Conservation (phyloP, 2,329 filamentous ascomycete species). For the Alternaria metachromatica region DNA sequence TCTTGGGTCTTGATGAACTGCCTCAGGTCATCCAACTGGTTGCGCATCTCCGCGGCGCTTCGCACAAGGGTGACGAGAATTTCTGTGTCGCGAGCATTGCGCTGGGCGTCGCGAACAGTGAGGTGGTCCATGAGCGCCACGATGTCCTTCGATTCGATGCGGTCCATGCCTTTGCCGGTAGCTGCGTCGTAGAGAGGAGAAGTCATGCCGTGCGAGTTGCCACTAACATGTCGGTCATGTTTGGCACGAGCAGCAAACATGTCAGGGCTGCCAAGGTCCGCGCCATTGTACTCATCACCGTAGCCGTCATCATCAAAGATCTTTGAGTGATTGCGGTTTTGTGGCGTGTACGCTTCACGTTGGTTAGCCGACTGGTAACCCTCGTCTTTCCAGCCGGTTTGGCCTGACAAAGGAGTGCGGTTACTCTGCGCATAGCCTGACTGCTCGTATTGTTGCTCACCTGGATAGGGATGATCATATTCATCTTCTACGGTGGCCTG, state of each 20-base stretch:
- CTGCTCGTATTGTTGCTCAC: constrained; percentile 45
- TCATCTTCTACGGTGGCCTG: constrained; percentile 50
- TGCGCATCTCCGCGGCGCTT: constrained; percentile 95
- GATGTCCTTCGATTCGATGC: constrained; percentile 95
- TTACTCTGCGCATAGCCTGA: constrained; percentile 38
- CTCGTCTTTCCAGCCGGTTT: constrained; percentile 72
- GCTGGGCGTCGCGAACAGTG: constrained; percentile 94
- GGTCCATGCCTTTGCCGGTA: constrained; percentile 85
- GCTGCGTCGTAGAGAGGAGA: constrained; percentile 91
- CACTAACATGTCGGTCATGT: constrained; percentile 75
- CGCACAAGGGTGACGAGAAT: constrained; percentile 93
- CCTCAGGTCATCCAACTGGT: constrained; percentile 94
- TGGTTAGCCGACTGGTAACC: constrained; percentile 85
- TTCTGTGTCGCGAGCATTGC: constrained; percentile 94
- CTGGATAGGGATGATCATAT: constrained; percentile 40
- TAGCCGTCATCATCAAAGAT: constrained; percentile 64
- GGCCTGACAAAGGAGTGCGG: constrained; percentile 52
- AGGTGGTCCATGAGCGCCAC: constrained; percentile 98
- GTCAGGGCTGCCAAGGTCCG: constrained; percentile 52
- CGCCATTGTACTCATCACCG: constrained; percentile 57
- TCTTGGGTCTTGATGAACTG: constrained; percentile 89
- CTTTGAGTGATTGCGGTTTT: constrained; percentile 55
- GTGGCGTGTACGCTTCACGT: constrained; percentile 58
- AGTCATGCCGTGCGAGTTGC: constrained; percentile 88
- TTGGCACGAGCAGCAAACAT: constrained; percentile 52